Percentiles rank a stretch among this genome's conserved stretches.
phyloP scores from a whole-genome alignment of 495 filamentous ascomycete genomes.

The Articulospora tetracladia region DNA sequence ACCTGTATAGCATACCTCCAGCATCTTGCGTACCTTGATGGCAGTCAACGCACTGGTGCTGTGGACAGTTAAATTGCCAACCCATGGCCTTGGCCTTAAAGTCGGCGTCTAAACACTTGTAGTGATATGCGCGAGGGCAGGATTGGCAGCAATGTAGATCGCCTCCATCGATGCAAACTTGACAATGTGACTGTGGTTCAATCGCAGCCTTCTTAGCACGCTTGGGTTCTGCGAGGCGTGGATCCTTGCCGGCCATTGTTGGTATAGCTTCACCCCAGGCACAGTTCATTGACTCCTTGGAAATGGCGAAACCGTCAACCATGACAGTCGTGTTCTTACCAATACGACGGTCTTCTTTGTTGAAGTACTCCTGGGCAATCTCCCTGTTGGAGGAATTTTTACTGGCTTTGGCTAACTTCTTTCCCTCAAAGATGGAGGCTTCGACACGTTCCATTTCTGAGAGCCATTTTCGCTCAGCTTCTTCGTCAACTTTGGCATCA shows the following conservation, averaged over 20 bases:
- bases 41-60: constrained; percentile 56
- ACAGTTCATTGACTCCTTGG: constrained; percentile 53
- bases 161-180: constrained; percentile 49
- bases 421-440: constrained; percentile 56
- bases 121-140: constrained; percentile 57
- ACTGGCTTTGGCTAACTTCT: constrained; percentile 35
- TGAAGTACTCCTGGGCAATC: constrained; percentile 39
- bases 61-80: constrained; percentile 50
- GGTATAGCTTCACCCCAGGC: constrained; percentile 54
- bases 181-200: constrained; percentile 51
- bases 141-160: constrained; percentile 43
- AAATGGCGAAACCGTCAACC: constrained; percentile 56
- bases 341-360: constrained; percentile 41
- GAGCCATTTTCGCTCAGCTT: constrained; percentile 57
- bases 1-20: constrained; percentile 57
- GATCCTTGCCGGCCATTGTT: constrained; percentile 52
- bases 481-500: constrained; percentile 32
- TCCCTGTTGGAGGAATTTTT: constrained; percentile 30
- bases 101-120: constrained; percentile 41
- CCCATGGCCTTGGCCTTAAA: constrained; percentile 32
- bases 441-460: constrained; percentile 55
- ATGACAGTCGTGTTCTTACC: constrained; percentile 59
- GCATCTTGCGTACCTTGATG: constrained; percentile 49
- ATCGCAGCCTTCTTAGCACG: constrained; percentile 39
- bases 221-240: constrained; percentile 41